A percentile compares a stretch with the other conserved stretches of the same genome.
Evolutionary conservation across 345 rosid genomes (phyloP).

Genomic region (Brassica carinata): DNA sequence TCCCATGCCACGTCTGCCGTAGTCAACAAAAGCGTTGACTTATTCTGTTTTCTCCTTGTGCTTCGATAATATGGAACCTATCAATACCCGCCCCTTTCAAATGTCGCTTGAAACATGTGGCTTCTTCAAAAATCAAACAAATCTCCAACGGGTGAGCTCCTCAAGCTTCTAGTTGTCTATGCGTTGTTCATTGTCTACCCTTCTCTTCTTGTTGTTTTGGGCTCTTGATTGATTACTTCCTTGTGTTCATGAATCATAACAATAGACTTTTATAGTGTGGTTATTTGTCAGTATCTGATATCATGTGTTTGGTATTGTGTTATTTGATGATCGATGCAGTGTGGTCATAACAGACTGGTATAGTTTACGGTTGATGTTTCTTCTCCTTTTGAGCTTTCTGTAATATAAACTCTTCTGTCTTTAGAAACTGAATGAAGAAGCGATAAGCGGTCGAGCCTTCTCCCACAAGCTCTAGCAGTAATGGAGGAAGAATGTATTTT

Average conservation of each 20-base stretch:
- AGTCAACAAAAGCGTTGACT: too few relatives aligned
- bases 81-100: too few relatives aligned
- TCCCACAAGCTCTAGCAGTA: slow-evolving; percentile 45
- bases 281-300: neutral
- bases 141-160: too few relatives aligned
- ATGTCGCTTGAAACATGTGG: too few relatives aligned
- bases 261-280: neutral
- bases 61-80: too few relatives aligned
- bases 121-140: too few relatives aligned
- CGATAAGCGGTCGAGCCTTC: slow-evolving; percentile 43
- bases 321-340: slow-evolving; percentile 39
- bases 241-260: neutral
- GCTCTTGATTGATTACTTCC: slow-evolving; percentile 9
- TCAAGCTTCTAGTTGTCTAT: neutral
- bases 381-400: slow-evolving; percentile 32
- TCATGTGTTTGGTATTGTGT: neutral
- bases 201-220: neutral
- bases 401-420: slow-evolving; percentile 29
- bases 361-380: slow-evolving; percentile 25
- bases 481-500: slow-evolving; percentile 44
- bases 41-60: too few relatives aligned
- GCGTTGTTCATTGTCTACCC: neutral
- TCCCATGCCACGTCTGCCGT: too few relatives aligned
- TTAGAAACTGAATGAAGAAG: slow-evolving; percentile 79
- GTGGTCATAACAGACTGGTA: slow-evolving; percentile 79